Evolutionary conservation across 2,329 filamentous ascomycete species (phyloP), one percentile per base, ranked within the genome.

Genomic region (Achaetomium macrosporum): DNA sequence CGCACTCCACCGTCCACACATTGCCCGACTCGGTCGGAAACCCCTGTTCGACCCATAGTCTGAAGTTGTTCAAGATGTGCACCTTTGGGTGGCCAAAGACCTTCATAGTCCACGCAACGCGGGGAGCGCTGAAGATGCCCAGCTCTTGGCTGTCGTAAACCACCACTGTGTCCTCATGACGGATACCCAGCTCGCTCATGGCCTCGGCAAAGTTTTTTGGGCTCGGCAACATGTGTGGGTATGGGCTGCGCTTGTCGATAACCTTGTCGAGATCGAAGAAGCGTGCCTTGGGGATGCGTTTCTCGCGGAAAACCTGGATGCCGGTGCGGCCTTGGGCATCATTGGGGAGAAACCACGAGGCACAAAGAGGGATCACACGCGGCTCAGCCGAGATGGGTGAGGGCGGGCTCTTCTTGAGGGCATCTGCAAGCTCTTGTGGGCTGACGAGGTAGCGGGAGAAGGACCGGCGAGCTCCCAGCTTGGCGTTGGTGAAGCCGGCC

Each of bases 181-280:
- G 82, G 60, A 99, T 93, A 8, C 93, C 93, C 45, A 99, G 73
- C 59, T 87, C 82, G 62, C 87, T 85, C 91, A 99, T 95, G 40
- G 91, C 89, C 50, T 85, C 81, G 42, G 89, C 88, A 66, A 99
- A 97, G 47, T 82, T 78, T 64, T 88, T 83, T 36, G 88, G 77
- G 8, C 80, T 85, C 2, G 93, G 93, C 2, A 99, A 82, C 93
- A 99, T 99, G 69, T 99, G 93, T 8, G 93, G 92, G 68, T 96
- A 97, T 1, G 89, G 87, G 51, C 87, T 95, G 62, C 83, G 82
- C 59, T 84, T 84, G 71, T 99, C 91, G 64, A 93, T 90, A 66
- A 96, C 81, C 63, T 84, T 89, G 71, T 99, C 93, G 50, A 99
- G 79, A 69, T 99, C 91, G 69, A 99, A 99, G 80, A 97, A 99